Base-by-base conservation (phyloP, 2,329 filamentous ascomycete species). In the Cercospora nicotianae region DNA sequence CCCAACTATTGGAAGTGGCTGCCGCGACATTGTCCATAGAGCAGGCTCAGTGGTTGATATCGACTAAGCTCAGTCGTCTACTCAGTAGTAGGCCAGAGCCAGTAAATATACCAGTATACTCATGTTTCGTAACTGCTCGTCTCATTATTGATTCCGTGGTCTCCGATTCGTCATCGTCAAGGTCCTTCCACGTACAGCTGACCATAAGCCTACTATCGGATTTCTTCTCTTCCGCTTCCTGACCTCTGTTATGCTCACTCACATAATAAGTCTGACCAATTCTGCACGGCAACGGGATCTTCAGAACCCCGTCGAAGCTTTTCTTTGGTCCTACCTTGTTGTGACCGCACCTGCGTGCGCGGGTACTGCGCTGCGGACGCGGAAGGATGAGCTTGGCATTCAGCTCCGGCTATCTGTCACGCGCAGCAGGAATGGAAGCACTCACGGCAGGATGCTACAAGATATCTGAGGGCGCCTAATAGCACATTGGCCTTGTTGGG, bases 11-110 rank as follows among this genome's bases (percentile, higher is more conserved):
- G 36, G 31, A 39, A 48, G 59, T 45, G 36, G 59, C 33, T 23
- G 59, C 59, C 20, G 57, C 59, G 57, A 60, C 26, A 33, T 33
- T 36, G 57, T 60, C 30, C 30, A 60, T 60, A 60, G 28, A 53
- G 26, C 42, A 63, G n/a, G 42, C 60, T 33, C 39, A 51, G 18
- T 53, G 23, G 60, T 53, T 23, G 60, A 53, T 48, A 60, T 60
- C 57, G 45, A 60, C n/a, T 20, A 60, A 10, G 57, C 18, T 60
- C 30, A 36, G 57, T 18, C 23, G 53, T 26, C 53, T 51, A 51
- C 45, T 12, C 45, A 51, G 18, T 39, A 53, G 26, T n/a, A 28
- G 26, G 53, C 53, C 26, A 26, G 9, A 30, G 53, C 53, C 20
- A 31, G 53, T 58, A 31, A 10, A 58, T 33, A 30, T 58, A 31